These are phyloP conservation scores for Nemania diffusa DNA, from an alignment of 2,329 filamentous ascomycete genomes.

Conservation along the genomic window DNA sequence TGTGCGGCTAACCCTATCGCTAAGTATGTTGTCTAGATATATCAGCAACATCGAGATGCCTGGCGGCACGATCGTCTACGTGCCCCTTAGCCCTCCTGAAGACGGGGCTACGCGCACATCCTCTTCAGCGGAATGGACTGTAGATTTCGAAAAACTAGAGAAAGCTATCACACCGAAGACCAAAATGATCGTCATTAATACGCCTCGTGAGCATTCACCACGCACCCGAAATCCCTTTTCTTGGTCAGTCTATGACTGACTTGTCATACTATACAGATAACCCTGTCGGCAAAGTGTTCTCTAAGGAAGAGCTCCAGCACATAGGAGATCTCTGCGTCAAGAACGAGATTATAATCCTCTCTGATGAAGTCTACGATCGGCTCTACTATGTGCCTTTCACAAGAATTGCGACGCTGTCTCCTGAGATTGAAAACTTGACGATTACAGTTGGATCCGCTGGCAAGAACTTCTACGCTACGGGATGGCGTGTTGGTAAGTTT, in stretches of 20 bases:
- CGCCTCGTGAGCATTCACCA: slow-evolving; percentile 60
- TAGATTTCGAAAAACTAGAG: slow-evolving; percentile 86
- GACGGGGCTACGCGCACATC: slow-evolving; percentile 83
- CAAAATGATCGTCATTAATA: slow-evolving; percentile 95
- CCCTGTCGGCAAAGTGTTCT: slow-evolving; percentile 95
- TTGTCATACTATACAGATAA: slow-evolving; percentile 70
- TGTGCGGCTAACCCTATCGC: not conserved
- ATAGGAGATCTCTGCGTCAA: slow-evolving; percentile 92
- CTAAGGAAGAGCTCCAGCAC: slow-evolving; percentile 79
- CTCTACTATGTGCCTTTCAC: slow-evolving; percentile 97
- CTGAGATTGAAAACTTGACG: slow-evolving; percentile 87
- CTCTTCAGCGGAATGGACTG: slow-evolving; percentile 86
- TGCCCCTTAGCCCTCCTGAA: slow-evolving; percentile 89
- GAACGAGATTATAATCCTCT: slow-evolving; percentile 92
- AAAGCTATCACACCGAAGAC: slow-evolving; percentile 84
- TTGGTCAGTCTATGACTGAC: slow-evolving; percentile 18
- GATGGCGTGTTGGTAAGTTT: slow-evolving; percentile 81
- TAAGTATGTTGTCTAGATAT: slow-evolving; percentile 64
- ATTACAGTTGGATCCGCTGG: slow-evolving; percentile 95
- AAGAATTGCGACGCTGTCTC: slow-evolving; percentile 87
- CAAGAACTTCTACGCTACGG: slow-evolving; percentile 98
- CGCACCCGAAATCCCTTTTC: not conserved
- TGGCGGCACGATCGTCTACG: slow-evolving; percentile 92
- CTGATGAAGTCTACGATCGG: slow-evolving; percentile 92
- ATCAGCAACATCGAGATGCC: slow-evolving; percentile 99